Percentiles rank a stretch among this genome's conserved stretches.
Evolutionary conservation across 305 asterid species (phyloP).

Genomic region (Petunia hybrid): DNA sequence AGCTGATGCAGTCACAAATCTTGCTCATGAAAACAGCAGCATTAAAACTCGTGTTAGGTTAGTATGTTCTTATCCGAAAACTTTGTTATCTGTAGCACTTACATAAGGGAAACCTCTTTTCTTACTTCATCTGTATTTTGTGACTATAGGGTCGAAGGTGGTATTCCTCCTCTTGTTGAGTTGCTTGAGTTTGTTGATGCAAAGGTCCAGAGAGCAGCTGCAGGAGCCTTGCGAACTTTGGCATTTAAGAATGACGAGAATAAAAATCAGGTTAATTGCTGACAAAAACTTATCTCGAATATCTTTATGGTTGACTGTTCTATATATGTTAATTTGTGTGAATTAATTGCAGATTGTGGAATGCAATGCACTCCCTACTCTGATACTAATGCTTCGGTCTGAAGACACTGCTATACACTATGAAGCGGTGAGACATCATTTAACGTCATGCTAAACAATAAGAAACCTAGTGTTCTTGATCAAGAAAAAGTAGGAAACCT

Average conservation of each 20-base stretch:
- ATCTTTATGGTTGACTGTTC: slow-evolving; percentile 1
- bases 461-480: no score
- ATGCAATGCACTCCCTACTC: slow-evolving; percentile 95
- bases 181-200: slow-evolving; percentile 84
- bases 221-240: slow-evolving; percentile 93
- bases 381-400: slow-evolving; percentile 92
- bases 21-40: slow-evolving; percentile 96
- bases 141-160: slow-evolving; percentile 82
- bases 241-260: slow-evolving; percentile 96
- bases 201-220: slow-evolving; percentile 97
- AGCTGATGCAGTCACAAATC: slow-evolving; percentile 98
- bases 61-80: slow-evolving; percentile 27
- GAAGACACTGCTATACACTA: slow-evolving; percentile 96
- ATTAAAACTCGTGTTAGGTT: slow-evolving; percentile 96
- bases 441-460: slow-evolving; percentile 28
- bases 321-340: slow-evolving; percentile 21
- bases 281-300: slow-evolving; percentile 5
- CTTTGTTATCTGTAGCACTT: slow-evolving; percentile 27
- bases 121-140: slow-evolving; percentile 30
- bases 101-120: slow-evolving; percentile 24
- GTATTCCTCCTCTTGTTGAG: slow-evolving; percentile 98
- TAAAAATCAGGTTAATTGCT: slow-evolving; percentile 74
- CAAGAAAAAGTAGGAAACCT: background rate
- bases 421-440: slow-evolving; percentile 80
- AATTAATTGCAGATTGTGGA: slow-evolving; percentile 81